Evolutionary conservation across 2,329 filamentous ascomycete genomes (phyloP), one percentile per base, ranked within the genome.

Genomic region (Alternaria ethzedia): DNA sequence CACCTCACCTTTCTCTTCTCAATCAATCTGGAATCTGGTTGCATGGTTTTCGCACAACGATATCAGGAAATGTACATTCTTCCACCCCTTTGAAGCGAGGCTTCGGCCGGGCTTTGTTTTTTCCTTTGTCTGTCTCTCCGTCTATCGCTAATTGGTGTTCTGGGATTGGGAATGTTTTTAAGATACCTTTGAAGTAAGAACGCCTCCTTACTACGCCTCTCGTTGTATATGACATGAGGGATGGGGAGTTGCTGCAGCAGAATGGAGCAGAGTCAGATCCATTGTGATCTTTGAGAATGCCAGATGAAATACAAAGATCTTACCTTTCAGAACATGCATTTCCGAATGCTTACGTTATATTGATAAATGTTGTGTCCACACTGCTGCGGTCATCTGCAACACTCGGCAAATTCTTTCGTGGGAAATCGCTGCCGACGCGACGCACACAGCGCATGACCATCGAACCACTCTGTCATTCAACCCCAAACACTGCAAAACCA

Each of bases 11-110:
- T 52, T 52, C 49, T 52, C 30, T 41, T 52, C 30, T 41, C 49
- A 41, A 25, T 52, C 49, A 52, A 52, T 36, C 49, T 52, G 49
- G 49, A 52, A 52, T 52, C 49, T 52, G 49, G 49, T 41, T 52
- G 49, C 49, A 52, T 36, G 49, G 49, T 36, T 52, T 52, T 52
- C 36, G 49, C 28, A 32, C 32, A 41, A 52, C 49, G 49, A 52
- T 52, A 52, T 52, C 49, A 52, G 49, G 49, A 52, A 36, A 52
- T 41, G 49, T 52, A 52, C 30, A 52, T 52, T 41, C 49, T 52
- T 52, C 49, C 49, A 36, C 20, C 28, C 11, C 13, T 51, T 51
- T 25, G 6, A n/a, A 51, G 28, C 28, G 10, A 36, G 49, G 49
- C 49, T 32, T 51, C 17, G 49, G 17, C 28, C 17, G 49, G 17